phyloP scores from a whole-genome alignment of 352 stramenopile species.

The Aphanomyces euteiches region DNA sequence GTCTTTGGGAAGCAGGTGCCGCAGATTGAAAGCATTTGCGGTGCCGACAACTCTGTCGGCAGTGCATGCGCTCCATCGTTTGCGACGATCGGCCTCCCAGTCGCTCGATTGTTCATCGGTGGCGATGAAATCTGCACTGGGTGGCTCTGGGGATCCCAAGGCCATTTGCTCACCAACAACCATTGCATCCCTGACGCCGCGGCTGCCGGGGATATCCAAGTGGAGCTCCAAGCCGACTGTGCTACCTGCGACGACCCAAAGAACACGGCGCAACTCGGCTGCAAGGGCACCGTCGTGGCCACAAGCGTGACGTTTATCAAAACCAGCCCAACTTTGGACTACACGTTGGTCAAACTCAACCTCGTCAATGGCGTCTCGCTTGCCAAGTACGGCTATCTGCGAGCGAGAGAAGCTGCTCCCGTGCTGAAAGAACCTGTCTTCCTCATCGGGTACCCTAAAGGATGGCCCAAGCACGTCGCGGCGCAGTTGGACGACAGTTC shows the following conservation, averaged over 20 bases:
- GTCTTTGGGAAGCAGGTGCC: constrained; percentile 9
- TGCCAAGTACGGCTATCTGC: constrained; percentile 54
- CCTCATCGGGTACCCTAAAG: not conserved
- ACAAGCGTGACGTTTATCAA: constrained; percentile 49
- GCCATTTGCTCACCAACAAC: constrained; percentile 67
- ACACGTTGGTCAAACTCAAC: constrained; percentile 43
- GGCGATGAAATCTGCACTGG: constrained; percentile 43
- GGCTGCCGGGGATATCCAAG: constrained; percentile 40
- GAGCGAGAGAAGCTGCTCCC: constrained; percentile 49
- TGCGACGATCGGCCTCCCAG: constrained; percentile 30
- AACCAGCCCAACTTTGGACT: constrained; percentile 49
- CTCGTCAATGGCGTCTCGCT: constrained; percentile 34
- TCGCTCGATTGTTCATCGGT: not conserved
- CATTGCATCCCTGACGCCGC: constrained; percentile 47
- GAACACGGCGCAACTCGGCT: constrained; percentile 39
- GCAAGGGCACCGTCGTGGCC: constrained; percentile 33
- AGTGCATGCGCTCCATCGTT: not conserved
- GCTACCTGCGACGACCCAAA: constrained; percentile 25
- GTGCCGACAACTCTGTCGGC: not conserved
- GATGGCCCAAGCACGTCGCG: not conserved
- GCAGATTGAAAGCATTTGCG: constrained; percentile 9
- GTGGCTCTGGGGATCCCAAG: constrained; percentile 54
- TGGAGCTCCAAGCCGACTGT: constrained; percentile 59
- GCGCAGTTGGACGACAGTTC: not conserved
- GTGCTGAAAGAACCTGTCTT: constrained; percentile 17